Evolutionary conservation across 169 alveolate genomes (phyloP).

Genomic region (Cryptosporidium andersoni): DNA sequence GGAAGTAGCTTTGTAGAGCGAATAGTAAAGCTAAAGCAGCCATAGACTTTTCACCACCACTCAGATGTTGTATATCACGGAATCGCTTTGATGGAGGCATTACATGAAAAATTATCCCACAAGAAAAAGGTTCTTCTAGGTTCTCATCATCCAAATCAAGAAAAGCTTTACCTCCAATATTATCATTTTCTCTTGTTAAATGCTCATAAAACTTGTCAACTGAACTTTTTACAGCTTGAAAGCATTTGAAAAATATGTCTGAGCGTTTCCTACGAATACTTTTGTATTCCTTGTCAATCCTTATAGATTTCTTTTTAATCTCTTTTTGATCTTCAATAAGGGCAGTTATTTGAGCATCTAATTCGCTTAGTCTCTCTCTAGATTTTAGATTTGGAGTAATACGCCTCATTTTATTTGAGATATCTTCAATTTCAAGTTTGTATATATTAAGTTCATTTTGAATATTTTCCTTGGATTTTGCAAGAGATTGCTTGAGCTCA

Average conservation of each 20-base stretch:
- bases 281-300: slow-evolving; percentile 38
- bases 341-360: slow-evolving; percentile 72
- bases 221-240: slow-evolving; percentile 78
- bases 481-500: neutral
- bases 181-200: slow-evolving; percentile 76
- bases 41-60: slow-evolving; percentile 97
- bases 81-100: slow-evolving; percentile 88
- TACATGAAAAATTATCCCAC: slow-evolving; percentile 82
- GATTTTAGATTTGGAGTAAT: slow-evolving; percentile 56
- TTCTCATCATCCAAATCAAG: slow-evolving; percentile 80
- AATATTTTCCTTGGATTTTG: slow-evolving; percentile 12
- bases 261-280: slow-evolving; percentile 70
- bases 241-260: slow-evolving; percentile 75
- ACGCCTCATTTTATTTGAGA: slow-evolving; percentile 24
- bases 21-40: slow-evolving; percentile 91
- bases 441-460: slow-evolving; percentile 13
- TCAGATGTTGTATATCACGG: slow-evolving; percentile 83
- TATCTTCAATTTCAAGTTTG: slow-evolving; percentile 1
- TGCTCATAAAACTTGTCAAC: slow-evolving; percentile 76
- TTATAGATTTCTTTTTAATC: slow-evolving; percentile 41
- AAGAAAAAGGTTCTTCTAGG: slow-evolving; percentile 84
- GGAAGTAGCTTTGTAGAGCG: slow-evolving; percentile 87
- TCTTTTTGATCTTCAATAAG: slow-evolving; percentile 53
- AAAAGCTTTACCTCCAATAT: slow-evolving; percentile 81
- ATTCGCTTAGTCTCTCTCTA: slow-evolving; percentile 70